Evolutionary conservation across 306 rosid genomes (phyloP).

Genomic region (Citrullus mucosospermus): DNA sequence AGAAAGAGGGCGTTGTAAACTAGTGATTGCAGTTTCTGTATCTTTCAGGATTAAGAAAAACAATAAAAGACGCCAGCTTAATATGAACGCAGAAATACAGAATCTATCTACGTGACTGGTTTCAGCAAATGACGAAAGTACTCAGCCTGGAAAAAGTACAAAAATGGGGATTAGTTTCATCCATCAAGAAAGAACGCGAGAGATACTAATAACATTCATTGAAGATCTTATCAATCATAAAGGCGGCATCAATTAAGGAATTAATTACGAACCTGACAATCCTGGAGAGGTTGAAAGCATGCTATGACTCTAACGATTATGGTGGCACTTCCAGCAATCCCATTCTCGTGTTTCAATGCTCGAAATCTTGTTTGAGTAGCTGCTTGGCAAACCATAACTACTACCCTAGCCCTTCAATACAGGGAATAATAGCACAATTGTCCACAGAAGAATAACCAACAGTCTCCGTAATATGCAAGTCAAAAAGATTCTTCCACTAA

Average conservation of each 20-base stretch:
- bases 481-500: not conserved
- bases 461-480: conserved; percentile 6
- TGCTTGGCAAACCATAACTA: conserved; percentile 99
- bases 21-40: conserved; percentile 29
- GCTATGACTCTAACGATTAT: conserved; percentile 92
- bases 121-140: conserved; percentile 93
- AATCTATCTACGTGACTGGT: conserved; percentile 87
- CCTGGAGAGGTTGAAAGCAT: conserved; percentile 95
- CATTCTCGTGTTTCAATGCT: conserved; percentile 94
- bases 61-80: conserved; percentile 51
- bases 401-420: conserved; percentile 42
- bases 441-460: conserved; percentile 17
- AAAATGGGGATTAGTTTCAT: not conserved
- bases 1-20: conserved; percentile 38
- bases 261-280: conserved; percentile 71
- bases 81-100: conserved; percentile 22
- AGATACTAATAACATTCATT: not conserved
- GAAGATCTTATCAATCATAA: not conserved
- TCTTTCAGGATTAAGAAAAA: conserved; percentile 49
- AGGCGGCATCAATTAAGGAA: not conserved
- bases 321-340: conserved; percentile 75
- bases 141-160: conserved; percentile 70
- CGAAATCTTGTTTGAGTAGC: conserved; percentile 98
- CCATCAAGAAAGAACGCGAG: not conserved
- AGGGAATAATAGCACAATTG: conserved; percentile 18